Conservation (phyloP, 352 stramenopile genomes). For the Globisporangium paddicum region DNA sequence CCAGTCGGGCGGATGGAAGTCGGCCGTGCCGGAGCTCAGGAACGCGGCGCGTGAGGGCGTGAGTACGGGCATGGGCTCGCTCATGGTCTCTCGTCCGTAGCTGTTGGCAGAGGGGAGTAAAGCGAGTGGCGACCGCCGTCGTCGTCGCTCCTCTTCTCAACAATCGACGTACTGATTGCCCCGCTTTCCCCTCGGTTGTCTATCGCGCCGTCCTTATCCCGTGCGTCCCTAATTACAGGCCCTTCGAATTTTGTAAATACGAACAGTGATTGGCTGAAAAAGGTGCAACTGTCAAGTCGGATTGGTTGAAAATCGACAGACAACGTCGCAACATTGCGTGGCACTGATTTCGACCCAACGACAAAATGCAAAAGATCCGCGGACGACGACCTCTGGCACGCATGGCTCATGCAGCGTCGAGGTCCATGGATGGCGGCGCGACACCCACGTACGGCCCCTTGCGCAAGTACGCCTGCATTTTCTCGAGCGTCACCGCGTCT, state of each 20-base stretch:
- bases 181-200: neutral
- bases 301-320: neutral
- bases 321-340: neutral
- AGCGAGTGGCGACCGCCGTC: neutral
- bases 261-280: neutral
- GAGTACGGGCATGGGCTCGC: slow-evolving; percentile 26
- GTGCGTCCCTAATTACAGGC: neutral
- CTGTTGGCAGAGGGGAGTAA: neutral
- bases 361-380: neutral
- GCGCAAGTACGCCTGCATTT: slow-evolving; percentile 48
- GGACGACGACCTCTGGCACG: neutral
- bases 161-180: slow-evolving; percentile 8
- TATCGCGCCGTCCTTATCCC: neutral
- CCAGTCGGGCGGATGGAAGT: slow-evolving; percentile 78
- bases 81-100: slow-evolving; percentile 13
- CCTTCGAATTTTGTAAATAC: neutral
- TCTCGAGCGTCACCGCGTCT: slow-evolving; percentile 51
- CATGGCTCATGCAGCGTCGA: slow-evolving; percentile 53
- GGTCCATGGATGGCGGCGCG: slow-evolving; percentile 40
- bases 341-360: neutral
- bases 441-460: slow-evolving; percentile 64
- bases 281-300: neutral
- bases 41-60: slow-evolving; percentile 67
- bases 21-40: slow-evolving; percentile 66
- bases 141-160: neutral